Percentiles rank a stretch among this genome's conserved stretches.
phyloP scores from a whole-genome alignment of 2,329 filamentous ascomycete genomes.

The Neonectria hederae region DNA sequence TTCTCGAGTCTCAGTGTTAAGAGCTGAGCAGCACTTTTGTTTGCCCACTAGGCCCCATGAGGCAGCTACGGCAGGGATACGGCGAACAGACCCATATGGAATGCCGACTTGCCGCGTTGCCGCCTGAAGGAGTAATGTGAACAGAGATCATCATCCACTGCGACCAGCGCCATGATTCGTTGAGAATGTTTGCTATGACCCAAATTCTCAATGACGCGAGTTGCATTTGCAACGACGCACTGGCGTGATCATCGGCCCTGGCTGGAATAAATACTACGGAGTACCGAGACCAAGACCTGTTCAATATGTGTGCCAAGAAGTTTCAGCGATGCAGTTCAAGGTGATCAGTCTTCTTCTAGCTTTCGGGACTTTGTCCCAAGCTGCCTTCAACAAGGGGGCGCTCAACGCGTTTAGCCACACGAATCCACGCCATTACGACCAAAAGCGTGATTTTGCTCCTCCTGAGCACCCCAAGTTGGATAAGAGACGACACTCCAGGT shows the following conservation, averaged over 20 bases:
- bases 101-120: conserved; percentile 18
- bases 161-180: conserved; percentile 1
- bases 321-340: conserved; percentile 34
- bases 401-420: conserved; percentile 32
- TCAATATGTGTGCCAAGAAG: background rate
- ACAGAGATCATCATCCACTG: background rate
- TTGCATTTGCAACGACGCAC: background rate
- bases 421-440: conserved; percentile 21
- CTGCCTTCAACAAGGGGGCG: conserved; percentile 36
- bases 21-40: conserved; percentile 17
- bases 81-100: background rate
- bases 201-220: conserved; percentile 16
- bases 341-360: conserved; percentile 32
- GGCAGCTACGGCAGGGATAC: conserved; percentile 14
- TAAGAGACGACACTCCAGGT: conserved; percentile 30
- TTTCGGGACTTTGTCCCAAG: conserved; percentile 36
- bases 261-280: conserved; percentile 2
- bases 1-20: background rate
- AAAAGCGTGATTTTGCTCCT: conserved; percentile 18
- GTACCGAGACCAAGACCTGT: background rate
- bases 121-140: background rate
- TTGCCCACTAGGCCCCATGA: conserved; percentile 19
- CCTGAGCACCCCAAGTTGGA: conserved; percentile 14
- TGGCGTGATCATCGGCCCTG: background rate
- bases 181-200: conserved; percentile 8